Base-by-base conservation (phyloP, 2,329 filamentous ascomycete genomes). In the Cercospora zeina region DNA sequence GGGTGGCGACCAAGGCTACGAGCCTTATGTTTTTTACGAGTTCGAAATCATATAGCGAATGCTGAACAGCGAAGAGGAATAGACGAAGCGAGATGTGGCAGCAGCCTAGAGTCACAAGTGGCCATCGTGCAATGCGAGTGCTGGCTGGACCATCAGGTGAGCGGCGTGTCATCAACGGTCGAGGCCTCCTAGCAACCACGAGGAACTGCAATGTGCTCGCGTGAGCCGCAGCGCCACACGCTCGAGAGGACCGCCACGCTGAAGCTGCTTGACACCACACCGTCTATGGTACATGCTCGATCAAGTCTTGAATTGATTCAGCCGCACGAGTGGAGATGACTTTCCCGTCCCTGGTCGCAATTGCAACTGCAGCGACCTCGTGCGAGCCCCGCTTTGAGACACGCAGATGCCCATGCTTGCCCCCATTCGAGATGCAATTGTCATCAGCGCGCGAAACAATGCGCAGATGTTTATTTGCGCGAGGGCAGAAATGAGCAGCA, bases 11-110 rank as follows among this genome's bases (percentile, higher is more conserved):
- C 82, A 85, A 69, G 92, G 97, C 76, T 99, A 97, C 80, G 95
- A 91, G 63, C 89, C 95, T 42, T 99, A 96, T 78, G 95, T 97
- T 74, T 97, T 93, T 81, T 99, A 97, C 78, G 91, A 96, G 75
- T 90, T 97, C 74, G 90, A 95, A 74, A 87, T 97, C 68, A 77
- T 79, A 70, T 85, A 77, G 66, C 39, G 54, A 21, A 21, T 19
- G 21, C 16, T 54, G 31, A 31, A 42, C n/a, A 19, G 34, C 39
- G 39, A 24, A 24, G 19, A 13, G 21, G 21, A 19, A 50, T 58
- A 50, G 45, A 58, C 13, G 56, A 50, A 21, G 16, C 39, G 39
- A 7, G 21, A 1, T 14, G 10, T 21, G 39, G 39, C 39, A 24
- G 39, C 19, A 45, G 39, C 39, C 21, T 19, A 24, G 10, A 45